A percentile compares a stretch with the other conserved stretches of the same genome.
phyloP scores from a whole-genome alignment of 2,329 filamentous ascomycete species.

The Apiospora marii region DNA sequence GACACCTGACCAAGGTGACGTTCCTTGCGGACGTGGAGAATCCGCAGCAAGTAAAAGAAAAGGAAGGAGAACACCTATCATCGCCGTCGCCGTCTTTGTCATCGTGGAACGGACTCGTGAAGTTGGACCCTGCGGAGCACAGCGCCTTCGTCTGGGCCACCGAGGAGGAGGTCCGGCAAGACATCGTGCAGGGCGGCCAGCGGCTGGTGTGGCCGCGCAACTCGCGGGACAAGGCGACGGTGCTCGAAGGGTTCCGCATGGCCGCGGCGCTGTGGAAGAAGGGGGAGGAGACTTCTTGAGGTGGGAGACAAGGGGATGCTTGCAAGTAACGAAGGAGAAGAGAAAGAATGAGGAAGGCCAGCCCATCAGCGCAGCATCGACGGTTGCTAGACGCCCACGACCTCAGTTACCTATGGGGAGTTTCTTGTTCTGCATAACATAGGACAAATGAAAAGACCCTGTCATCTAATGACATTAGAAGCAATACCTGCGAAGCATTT shows the following conservation, averaged over 20 bases:
- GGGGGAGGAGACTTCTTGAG: no score
- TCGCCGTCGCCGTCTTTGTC: not conserved
- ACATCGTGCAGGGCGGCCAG: not conserved
- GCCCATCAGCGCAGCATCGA: not conserved
- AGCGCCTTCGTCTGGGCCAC: not conserved
- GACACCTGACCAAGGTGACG: not conserved
- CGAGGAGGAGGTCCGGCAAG: not conserved
- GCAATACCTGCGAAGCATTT: no score
- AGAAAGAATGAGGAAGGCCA: not conserved
- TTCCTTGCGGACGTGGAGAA: not conserved
- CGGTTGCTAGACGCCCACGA: not conserved
- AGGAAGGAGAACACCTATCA: not conserved
- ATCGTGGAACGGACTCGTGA: not conserved
- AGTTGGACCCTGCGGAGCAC: constrained; percentile 15
- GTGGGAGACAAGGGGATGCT: no score
- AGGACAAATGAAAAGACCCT: no score
- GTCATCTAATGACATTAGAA: no score
- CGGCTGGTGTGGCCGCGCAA: not conserved
- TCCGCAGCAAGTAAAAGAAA: not conserved
- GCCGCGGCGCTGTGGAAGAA: not conserved
- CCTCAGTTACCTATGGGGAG: no score
- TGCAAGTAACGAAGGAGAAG: not conserved
- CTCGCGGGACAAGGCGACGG: not conserved
- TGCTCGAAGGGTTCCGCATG: constrained; percentile 4
- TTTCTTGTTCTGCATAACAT: not conserved